Evolutionary conservation across 257 asterid genomes (phyloP), one percentile per base, ranked within the genome.

Genomic region (Ehretia macrophylla): DNA sequence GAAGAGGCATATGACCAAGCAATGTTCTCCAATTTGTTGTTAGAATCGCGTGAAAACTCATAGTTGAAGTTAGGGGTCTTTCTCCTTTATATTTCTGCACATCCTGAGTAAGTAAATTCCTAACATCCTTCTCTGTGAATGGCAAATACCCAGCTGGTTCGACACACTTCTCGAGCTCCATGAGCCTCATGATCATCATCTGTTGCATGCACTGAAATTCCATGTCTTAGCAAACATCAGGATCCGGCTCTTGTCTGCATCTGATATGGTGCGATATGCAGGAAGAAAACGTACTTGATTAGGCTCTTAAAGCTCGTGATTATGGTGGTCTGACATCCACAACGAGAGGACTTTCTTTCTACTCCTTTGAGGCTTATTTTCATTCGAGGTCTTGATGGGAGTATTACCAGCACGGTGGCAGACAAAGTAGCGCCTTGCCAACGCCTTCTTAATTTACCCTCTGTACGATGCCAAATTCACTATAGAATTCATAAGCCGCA

Each of bases 381-480:
- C 95, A 44, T 20, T 77, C 35, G 85, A 70, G 14, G 81, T 54
- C 75, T 93, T 93, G 44, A 70, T 72, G 14, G 97, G 97, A 48
- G 99, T 93, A 72, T 86, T 93, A 10, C 99, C 99, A 0, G 99
- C 95, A 16, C 99, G 97, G 58, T 93, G 99, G 77, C 99, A 93
- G 53, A 93, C 99, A 59, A 93, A 93, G 73, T 93, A 93, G 40
- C 97, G 97, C 73, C 99, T 76, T 93, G n/a, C 99, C 99, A 27
- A 93, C 84, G 14, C 99, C 99, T 58, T 85, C 96, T 75, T n/a
- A n/a, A n/a, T n/a, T 89, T 93, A 32, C 99, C 99, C 78, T 93
- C 99, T 19, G 99, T 93, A 0, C 97, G 77, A 58, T 93, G 97
- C 12, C 97, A 55, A 86, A 93, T 51, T 86, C 99, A 63, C 82